Conservation (phyloP, 108 stramenopile genomes). For the Mayamaea pseudoterrestris region DNA sequence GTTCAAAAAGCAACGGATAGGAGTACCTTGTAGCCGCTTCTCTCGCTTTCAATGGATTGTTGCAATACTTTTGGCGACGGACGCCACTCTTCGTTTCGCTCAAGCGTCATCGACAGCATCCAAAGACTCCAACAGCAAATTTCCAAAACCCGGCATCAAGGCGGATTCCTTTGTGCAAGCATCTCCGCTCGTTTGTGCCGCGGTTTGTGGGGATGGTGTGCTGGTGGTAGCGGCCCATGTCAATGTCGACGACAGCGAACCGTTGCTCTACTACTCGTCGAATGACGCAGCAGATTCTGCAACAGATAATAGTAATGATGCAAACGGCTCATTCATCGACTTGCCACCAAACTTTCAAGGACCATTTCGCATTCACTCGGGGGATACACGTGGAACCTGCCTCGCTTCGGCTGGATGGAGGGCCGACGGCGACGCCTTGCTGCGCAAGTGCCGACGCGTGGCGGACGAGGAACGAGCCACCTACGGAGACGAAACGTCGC, state of each 20-base stretch:
- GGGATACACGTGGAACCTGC: conserved; percentile 37
- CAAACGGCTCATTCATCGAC: conserved; percentile 15
- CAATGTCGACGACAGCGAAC: conserved; percentile 12
- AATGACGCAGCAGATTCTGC: too few species aligned
- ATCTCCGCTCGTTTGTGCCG: conserved; percentile 51
- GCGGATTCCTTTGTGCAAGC: conserved; percentile 41
- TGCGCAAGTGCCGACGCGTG: conserved; percentile 27
- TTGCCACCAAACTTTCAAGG: conserved; percentile 37
- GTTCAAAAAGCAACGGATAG: too few species aligned
- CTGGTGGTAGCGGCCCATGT: conserved; percentile 48
- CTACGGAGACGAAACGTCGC: conserved; percentile 6
- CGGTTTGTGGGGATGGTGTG: conserved; percentile 50
- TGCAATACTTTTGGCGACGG: neutral
- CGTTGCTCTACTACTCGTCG: conserved; percentile 8
- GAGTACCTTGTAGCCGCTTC: too few species aligned
- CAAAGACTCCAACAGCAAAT: neutral
- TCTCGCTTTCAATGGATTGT: too few species aligned
- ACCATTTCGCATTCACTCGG: conserved; percentile 46
- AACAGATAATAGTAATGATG: too few species aligned
- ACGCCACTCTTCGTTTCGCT: neutral
- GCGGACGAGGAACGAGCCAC: conserved; percentile 22
- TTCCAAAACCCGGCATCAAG: conserved; percentile 2
- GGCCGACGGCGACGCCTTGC: conserved; percentile 43
- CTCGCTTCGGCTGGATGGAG: conserved; percentile 64
- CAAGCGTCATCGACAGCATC: neutral